phyloP scores from a whole-genome alignment of 192 early-diverging fungal species.

The Thamnidium elegans region DNA sequence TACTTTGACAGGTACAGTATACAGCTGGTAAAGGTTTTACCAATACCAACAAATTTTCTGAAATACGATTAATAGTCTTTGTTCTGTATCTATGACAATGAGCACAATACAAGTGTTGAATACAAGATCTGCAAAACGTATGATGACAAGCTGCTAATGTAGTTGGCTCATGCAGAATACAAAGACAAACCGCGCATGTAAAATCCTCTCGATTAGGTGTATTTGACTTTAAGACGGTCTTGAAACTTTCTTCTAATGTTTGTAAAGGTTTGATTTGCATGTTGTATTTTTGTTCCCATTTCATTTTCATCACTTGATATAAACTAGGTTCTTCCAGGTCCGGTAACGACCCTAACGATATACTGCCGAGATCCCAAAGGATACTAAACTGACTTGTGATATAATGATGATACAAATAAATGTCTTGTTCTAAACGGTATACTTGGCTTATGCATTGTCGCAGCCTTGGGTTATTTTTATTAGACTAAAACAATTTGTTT shows the following conservation, averaged over 20 bases:
- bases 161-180: conserved; percentile 1
- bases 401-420: conserved; percentile 7
- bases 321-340: conserved; percentile 3
- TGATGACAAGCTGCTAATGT: background rate
- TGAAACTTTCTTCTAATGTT: conserved; percentile 2
- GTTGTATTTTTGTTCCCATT: conserved; percentile 1
- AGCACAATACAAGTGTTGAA: conserved; percentile 10
- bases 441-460: conserved; percentile 4
- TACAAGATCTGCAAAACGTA: conserved; percentile 2
- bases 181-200: conserved; percentile 5
- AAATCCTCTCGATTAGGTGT: conserved; percentile 2
- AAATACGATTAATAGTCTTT: too few species aligned
- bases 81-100: background rate
- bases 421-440: background rate
- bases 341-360: background rate
- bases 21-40: background rate
- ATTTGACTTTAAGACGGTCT: background rate
- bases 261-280: background rate
- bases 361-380: conserved; percentile 3
- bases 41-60: too few species aligned
- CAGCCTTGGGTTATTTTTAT: background rate
- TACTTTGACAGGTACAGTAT: conserved; percentile 10
- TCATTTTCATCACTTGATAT: conserved; percentile 2
- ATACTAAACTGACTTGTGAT: conserved; percentile 8
- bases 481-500: background rate